Evolutionary conservation across 257 asterid species (phyloP).

Genomic region (Lavandula angustifolia): DNA sequence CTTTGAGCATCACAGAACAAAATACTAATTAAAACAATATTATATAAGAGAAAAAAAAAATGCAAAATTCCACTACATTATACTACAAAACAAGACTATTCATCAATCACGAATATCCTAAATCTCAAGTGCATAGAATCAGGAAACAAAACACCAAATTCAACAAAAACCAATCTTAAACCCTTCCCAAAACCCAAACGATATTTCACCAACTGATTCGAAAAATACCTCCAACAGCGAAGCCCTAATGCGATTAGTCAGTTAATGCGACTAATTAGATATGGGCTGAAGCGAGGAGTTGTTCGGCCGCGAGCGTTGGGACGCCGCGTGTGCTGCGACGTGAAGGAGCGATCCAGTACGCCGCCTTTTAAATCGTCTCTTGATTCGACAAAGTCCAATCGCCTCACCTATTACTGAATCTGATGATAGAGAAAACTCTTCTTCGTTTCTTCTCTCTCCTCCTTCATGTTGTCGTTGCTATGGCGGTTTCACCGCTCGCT

Average conservation of each 20-base stretch:
- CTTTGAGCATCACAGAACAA: too few species aligned
- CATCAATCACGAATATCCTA: neutral
- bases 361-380: conserved; percentile 54
- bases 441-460: conserved; percentile 49
- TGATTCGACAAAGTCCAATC: conserved; percentile 74
- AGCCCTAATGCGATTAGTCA: conserved; percentile 67
- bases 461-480: conserved; percentile 3
- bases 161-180: neutral
- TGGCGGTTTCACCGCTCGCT: neutral
- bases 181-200: too few species aligned
- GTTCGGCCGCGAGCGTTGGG: conserved; percentile 81
- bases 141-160: conserved; percentile 6
- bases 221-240: conserved; percentile 76
- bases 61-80: too few species aligned
- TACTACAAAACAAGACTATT: neutral
- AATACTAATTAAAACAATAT: too few species aligned
- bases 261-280: conserved; percentile 69
- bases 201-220: conserved; percentile 3
- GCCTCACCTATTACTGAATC: conserved; percentile 86
- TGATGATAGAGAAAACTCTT: conserved; percentile 56
- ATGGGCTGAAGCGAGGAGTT: conserved; percentile 79
- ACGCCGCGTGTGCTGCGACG: conserved; percentile 58
- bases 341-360: conserved; percentile 51
- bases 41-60: too few species aligned
- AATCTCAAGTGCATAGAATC: conserved; percentile 16